A percentile compares a stretch with the other conserved stretches of the same genome.
Conservation (phyloP, 78 protist species). For the Monocercomonoides exilis region DNA sequence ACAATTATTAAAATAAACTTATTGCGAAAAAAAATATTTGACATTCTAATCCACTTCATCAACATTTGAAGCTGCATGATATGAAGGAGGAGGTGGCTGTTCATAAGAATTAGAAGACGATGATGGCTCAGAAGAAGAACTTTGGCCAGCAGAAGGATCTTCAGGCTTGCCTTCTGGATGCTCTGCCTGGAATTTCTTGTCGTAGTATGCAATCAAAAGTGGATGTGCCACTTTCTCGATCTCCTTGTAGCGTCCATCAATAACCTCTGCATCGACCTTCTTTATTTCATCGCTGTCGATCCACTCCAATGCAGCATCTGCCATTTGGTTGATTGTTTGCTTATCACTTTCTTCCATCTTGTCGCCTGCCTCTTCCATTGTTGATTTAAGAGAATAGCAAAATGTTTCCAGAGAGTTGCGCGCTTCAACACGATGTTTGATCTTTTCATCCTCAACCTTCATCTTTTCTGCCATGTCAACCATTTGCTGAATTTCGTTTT, state of each 20-base stretch:
- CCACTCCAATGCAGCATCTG: background rate
- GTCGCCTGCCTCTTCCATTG: background rate
- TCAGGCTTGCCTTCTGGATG: too few relatives aligned
- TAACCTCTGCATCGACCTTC: background rate
- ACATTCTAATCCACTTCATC: too few relatives aligned
- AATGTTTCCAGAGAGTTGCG: slow-evolving; percentile 60
- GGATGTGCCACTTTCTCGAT: slow-evolving; percentile 13
- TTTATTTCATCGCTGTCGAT: background rate
- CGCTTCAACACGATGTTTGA: slow-evolving; percentile 62
- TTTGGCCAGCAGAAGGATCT: too few relatives aligned
- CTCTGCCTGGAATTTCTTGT: background rate
- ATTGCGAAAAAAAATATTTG: too few relatives aligned
- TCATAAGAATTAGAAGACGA: too few relatives aligned
- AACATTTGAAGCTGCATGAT: too few relatives aligned
- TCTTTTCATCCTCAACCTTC: slow-evolving; percentile 73
- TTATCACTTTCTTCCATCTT: background rate
- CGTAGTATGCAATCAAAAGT: background rate
- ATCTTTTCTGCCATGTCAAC: slow-evolving; percentile 73
- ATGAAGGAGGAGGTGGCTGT: too few relatives aligned
- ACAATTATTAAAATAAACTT: too few relatives aligned
- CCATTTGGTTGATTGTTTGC: background rate
- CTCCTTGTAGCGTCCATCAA: slow-evolving; percentile 18
- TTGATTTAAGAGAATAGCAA: background rate
- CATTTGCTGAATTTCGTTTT: slow-evolving; percentile 85
- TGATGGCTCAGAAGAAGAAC: too few relatives aligned